Percentiles rank a stretch among this genome's conserved stretches.
Evolutionary conservation across 176 grass and related monocot genomes (phyloP).

Genomic region (Paspalum notatum): DNA sequence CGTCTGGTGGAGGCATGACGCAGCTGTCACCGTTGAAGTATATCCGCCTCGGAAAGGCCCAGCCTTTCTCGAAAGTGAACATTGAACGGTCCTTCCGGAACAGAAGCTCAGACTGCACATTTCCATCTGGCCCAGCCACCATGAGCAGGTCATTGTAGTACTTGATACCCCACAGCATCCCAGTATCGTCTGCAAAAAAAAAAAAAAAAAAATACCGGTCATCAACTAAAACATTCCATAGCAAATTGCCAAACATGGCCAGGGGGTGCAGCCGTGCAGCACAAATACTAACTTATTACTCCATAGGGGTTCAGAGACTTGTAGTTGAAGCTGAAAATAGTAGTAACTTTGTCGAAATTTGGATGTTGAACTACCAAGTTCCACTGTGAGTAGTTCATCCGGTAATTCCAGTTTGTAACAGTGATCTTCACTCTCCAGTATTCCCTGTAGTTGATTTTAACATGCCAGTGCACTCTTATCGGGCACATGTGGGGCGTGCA

Average conservation of each 20-base stretch:
- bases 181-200: slow-evolving; percentile 60
- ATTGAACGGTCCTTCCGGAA: slow-evolving; percentile 51
- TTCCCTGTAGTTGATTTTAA: slow-evolving; percentile 71
- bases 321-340: slow-evolving; percentile 79
- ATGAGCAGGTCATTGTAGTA: slow-evolving; percentile 81
- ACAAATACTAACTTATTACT: slow-evolving; percentile 64
- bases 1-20: slow-evolving; percentile 71
- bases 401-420: slow-evolving; percentile 75
- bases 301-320: slow-evolving; percentile 61
- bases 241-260: neutral
- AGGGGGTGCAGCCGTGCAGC: slow-evolving; percentile 15
- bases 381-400: slow-evolving; percentile 83
- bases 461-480: slow-evolving; percentile 89
- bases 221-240: neutral
- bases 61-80: slow-evolving; percentile 69
- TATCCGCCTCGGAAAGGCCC: slow-evolving; percentile 72
- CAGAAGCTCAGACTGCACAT: slow-evolving; percentile 71
- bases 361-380: slow-evolving; percentile 74
- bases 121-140: slow-evolving; percentile 64
- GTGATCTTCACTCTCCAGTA: slow-evolving; percentile 78
- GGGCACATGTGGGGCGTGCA: slow-evolving; percentile 80
- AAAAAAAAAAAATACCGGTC: neutral
- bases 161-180: slow-evolving; percentile 77
- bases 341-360: slow-evolving; percentile 70
- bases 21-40: slow-evolving; percentile 86